phyloP scores from a whole-genome alignment of 768 basidiomycete species.

The Amanita pallidorosea region DNA sequence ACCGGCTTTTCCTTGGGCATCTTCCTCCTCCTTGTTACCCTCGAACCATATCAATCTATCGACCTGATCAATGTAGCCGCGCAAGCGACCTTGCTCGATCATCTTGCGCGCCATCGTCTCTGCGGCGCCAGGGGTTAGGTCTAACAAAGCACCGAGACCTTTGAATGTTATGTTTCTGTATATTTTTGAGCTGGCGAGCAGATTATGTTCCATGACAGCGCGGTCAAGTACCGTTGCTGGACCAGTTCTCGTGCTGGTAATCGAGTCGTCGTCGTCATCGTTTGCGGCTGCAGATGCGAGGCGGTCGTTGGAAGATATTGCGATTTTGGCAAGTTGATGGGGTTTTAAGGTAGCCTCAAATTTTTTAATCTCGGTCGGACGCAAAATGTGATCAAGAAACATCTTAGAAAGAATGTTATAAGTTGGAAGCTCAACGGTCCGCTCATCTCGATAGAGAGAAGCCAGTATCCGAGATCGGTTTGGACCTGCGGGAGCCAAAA shows the following conservation, averaged over 20 bases:
- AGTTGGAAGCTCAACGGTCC: slow-evolving; percentile 66
- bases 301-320: slow-evolving; percentile 74
- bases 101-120: slow-evolving; percentile 97
- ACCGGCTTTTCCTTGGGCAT: slow-evolving; percentile 90
- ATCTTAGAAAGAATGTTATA: slow-evolving; percentile 93
- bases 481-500: slow-evolving; percentile 94
- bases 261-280: slow-evolving; percentile 42
- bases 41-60: slow-evolving; percentile 94
- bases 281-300: slow-evolving; percentile 58
- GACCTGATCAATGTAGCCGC: slow-evolving; percentile 93
- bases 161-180: slow-evolving; percentile 96
- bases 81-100: slow-evolving; percentile 94
- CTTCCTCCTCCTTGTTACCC: slow-evolving; percentile 74
- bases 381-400: slow-evolving; percentile 96
- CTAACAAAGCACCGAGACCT: slow-evolving; percentile 85
- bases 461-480: slow-evolving; percentile 90
- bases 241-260: slow-evolving; percentile 70
- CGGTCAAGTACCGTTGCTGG: slow-evolving; percentile 94
- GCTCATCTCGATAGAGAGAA: slow-evolving; percentile 89
- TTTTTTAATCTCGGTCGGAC: slow-evolving; percentile 77
- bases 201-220: slow-evolving; percentile 98
- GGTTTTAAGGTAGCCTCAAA: slow-evolving; percentile 82
- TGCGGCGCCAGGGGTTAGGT: slow-evolving; percentile 84
- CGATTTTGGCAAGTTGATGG: slow-evolving; percentile 91
- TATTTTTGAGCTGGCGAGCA: slow-evolving; percentile 92